Evolutionary conservation across 2,329 filamentous ascomycete species (phyloP).

Genomic region (Ophidiomyces ophidiicola): DNA sequence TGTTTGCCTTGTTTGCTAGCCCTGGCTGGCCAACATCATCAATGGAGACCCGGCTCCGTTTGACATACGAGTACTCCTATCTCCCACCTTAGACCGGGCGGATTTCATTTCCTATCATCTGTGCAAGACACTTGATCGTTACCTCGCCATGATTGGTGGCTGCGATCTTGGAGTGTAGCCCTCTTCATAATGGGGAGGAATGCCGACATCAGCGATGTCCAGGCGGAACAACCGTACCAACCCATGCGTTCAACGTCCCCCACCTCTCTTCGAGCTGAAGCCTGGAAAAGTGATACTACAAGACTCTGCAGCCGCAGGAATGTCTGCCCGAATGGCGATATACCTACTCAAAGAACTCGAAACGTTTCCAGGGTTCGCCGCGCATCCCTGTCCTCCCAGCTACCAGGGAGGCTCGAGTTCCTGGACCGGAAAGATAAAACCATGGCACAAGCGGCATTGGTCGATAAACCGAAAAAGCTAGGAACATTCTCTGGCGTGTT

Average conservation of each 20-base stretch:
- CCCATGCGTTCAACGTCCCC: conserved; percentile 1
- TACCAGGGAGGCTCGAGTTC: conserved; percentile 13
- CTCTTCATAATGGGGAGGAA: too few species aligned
- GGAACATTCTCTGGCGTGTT: conserved; percentile 70
- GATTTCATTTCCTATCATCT: too few species aligned
- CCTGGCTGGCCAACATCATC: too few species aligned
- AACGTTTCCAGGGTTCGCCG: conserved; percentile 11
- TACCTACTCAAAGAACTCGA: conserved; percentile 4
- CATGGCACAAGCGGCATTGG: conserved; percentile 19
- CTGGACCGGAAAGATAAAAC: conserved; percentile 25
- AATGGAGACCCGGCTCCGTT: too few species aligned
- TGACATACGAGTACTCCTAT: too few species aligned
- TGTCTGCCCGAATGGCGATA: conserved; percentile 3
- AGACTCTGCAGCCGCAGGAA: neutral
- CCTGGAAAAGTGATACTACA: neutral
- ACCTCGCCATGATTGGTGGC: too few species aligned
- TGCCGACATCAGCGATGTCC: too few species aligned
- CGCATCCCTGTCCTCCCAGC: conserved; percentile 14
- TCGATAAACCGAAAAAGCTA: conserved; percentile 46
- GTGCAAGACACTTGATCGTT: too few species aligned
- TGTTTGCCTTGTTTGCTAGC: neutral
- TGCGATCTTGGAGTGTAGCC: too few species aligned
- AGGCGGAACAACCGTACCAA: conserved; percentile 7
- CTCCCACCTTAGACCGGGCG: too few species aligned
- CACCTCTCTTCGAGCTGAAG: neutral